These are phyloP conservation scores for Oropetium thomaeum DNA, from an alignment of 176 grass and related monocot species.

Conservation along the genomic window DNA sequence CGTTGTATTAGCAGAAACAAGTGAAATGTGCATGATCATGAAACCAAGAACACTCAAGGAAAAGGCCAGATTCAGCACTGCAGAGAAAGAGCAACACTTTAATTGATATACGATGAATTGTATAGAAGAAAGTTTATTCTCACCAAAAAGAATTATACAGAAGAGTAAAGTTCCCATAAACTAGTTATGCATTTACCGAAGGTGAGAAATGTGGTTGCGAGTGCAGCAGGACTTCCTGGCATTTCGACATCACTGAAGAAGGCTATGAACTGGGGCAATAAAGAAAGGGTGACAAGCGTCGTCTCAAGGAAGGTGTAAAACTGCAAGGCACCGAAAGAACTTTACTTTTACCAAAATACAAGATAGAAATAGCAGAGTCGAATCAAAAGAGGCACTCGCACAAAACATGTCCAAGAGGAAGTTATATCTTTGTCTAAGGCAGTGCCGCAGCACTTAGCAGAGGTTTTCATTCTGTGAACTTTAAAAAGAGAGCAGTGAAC, in stretches of 20 bases:
- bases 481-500: conserved; percentile 4
- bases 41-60: conserved; percentile 85
- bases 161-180: background rate
- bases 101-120: conserved; percentile 1
- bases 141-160: background rate
- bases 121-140: background rate
- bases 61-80: conserved; percentile 80
- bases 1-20: conserved; percentile 82
- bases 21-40: conserved; percentile 93
- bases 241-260: conserved; percentile 91
- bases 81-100: conserved; percentile 26
- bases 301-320: conserved; percentile 98
- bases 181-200: conserved; percentile 59
- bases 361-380: background rate
- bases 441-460: background rate
- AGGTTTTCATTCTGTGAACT: background rate
- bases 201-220: conserved; percentile 92
- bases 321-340: conserved; percentile 45
- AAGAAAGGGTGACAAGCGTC: conserved; percentile 70
- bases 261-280: conserved; percentile 88
- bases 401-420: background rate
- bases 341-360: background rate
- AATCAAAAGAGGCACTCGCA: background rate
- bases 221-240: conserved; percentile 78
- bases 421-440: background rate